Evolutionary conservation across 2,329 filamentous ascomycete species (phyloP).

Genomic region (Colletotrichum lupini): DNA sequence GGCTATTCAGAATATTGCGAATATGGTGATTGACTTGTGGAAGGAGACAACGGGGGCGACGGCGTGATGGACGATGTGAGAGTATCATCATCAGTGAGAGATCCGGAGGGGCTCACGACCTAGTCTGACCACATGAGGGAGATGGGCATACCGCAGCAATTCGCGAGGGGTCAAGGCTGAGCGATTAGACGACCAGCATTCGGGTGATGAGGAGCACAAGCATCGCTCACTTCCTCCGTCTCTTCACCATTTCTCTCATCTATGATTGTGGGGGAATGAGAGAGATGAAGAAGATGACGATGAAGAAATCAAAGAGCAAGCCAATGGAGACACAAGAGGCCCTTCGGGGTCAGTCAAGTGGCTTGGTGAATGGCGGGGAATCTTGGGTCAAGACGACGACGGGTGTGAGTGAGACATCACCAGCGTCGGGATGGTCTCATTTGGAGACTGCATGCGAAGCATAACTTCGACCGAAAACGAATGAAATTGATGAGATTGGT

Average conservation of each 20-base stretch:
- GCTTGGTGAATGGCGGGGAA: neutral
- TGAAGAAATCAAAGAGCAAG: neutral
- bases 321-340: neutral
- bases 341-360: neutral
- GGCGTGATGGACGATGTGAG: neutral
- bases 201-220: neutral
- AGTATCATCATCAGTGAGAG: neutral
- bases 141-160: neutral
- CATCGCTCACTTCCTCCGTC: neutral
- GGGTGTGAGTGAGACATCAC: neutral
- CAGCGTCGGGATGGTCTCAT: neutral
- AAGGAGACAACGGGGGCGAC: slow-evolving; percentile 9
- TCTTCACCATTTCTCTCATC: neutral
- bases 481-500: neutral
- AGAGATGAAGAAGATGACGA: neutral
- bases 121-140: neutral
- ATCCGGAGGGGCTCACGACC: neutral
- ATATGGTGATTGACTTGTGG: slow-evolving; percentile 15
- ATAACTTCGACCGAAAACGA: neutral
- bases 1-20: slow-evolving; percentile 18
- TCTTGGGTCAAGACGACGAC: neutral
- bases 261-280: neutral
- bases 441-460: neutral
- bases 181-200: neutral
- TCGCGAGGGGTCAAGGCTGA: too few species aligned